phyloP scores from a whole-genome alignment of 2,329 filamentous ascomycete species.

The Amauroascus verrucosus region DNA sequence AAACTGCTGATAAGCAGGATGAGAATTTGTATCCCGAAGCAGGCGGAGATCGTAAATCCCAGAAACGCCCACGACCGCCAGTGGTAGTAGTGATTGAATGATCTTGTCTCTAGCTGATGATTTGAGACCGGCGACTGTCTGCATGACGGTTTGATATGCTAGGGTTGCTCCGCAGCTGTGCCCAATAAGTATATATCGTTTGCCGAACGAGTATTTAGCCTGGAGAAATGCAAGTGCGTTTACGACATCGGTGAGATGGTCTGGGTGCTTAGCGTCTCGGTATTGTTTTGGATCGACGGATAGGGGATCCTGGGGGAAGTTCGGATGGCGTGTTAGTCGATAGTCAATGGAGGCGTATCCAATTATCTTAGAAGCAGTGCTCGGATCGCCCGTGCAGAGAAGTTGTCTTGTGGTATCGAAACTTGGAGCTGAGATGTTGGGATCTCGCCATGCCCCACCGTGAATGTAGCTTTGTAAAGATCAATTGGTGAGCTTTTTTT shows the following conservation, averaged over 20 bases:
- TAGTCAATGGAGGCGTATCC: conserved; percentile 40
- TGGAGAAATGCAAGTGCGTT: conserved; percentile 35
- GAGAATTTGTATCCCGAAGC: conserved; percentile 27
- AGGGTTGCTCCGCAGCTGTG: conserved; percentile 41
- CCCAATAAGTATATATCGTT: conserved; percentile 36
- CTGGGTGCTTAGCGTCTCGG: conserved; percentile 35
- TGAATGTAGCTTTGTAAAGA: conserved; percentile 39
- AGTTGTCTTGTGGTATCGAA: conserved; percentile 31
- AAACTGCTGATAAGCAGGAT: conserved; percentile 31
- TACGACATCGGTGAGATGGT: conserved; percentile 37
- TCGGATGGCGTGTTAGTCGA: conserved; percentile 36
- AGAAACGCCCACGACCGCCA: conserved; percentile 34
- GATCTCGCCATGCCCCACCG: conserved; percentile 42
- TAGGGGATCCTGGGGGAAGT: conserved; percentile 29
- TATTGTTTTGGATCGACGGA: conserved; percentile 23
- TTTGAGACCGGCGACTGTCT: conserved; percentile 15
- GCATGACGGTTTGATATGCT: conserved; percentile 37
- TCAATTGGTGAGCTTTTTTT: conserved; percentile 3
- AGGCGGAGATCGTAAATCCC: conserved; percentile 38
- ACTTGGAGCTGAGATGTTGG: conserved; percentile 28
- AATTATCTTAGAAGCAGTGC: conserved; percentile 22
- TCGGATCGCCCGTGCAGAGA: conserved; percentile 15
- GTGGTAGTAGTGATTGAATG: conserved; percentile 26
- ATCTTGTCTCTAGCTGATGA: conserved; percentile 4
- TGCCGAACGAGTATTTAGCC: conserved; percentile 29